phyloP scores from a whole-genome alignment of 2,329 filamentous ascomycete genomes.

The Trichophyton benhamiae region DNA sequence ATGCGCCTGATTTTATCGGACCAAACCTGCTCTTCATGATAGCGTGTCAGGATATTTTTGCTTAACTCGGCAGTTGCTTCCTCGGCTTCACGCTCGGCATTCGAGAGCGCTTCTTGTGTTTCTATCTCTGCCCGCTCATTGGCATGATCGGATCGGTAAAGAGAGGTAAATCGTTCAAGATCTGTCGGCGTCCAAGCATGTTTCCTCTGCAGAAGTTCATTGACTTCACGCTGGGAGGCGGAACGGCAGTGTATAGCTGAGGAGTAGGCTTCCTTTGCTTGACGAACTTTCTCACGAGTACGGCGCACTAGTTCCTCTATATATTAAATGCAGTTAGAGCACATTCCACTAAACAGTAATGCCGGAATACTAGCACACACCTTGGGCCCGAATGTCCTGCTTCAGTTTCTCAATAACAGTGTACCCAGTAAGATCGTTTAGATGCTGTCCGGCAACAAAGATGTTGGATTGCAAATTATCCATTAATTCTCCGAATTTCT shows the following conservation, averaged over 20 bases:
- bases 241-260: conserved; percentile 71
- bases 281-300: conserved; percentile 53
- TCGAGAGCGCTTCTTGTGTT: conserved; percentile 58
- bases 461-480: conserved; percentile 78
- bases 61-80: conserved; percentile 63
- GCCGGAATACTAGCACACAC: conserved; percentile 24
- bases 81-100: conserved; percentile 69
- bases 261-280: conserved; percentile 64
- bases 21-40: conserved; percentile 99
- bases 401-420: conserved; percentile 81
- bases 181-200: conserved; percentile 79
- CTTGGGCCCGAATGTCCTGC: conserved; percentile 57
- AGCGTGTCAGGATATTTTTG: conserved; percentile 72
- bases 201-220: conserved; percentile 83
- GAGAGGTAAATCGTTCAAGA: conserved; percentile 82
- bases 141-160: conserved; percentile 85
- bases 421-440: conserved; percentile 94
- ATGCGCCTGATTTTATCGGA: conserved; percentile 92
- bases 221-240: conserved; percentile 89
- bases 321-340: conserved; percentile 8
- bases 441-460: conserved; percentile 69
- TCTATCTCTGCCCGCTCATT: conserved; percentile 73
- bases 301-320: conserved; percentile 41
- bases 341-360: neutral
- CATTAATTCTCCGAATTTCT: conserved; percentile 61